Conservation (phyloP, 2,329 filamentous ascomycete species). For the Pestalotiopsis sp. region DNA sequence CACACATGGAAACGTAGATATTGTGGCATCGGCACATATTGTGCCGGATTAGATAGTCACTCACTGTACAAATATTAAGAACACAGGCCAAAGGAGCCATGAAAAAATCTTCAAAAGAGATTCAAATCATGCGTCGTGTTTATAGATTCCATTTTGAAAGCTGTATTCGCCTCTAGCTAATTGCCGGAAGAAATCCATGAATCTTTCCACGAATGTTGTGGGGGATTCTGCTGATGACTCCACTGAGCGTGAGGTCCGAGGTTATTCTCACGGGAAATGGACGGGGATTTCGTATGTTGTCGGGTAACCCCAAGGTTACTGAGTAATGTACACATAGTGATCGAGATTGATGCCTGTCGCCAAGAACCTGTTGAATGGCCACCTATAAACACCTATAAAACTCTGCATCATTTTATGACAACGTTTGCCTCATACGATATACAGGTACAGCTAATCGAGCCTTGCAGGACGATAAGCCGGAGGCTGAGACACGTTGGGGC, state of each 20-base stretch:
- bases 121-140: too few species aligned
- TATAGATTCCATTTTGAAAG: too few species aligned
- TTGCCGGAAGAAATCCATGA: neutral
- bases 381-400: neutral
- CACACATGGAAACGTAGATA: neutral
- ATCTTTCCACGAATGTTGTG: constrained; percentile 6
- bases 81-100: neutral
- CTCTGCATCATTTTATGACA: neutral
- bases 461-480: too few species aligned
- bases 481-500: too few species aligned
- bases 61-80: neutral
- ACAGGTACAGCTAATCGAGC: neutral
- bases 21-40: neutral
- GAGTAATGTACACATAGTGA: neutral
- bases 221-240: neutral
- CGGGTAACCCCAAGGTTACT: neutral
- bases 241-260: constrained; percentile 9
- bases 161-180: too few species aligned
- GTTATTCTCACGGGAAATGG: constrained; percentile 4
- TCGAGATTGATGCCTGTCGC: neutral
- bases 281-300: neutral
- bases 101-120: neutral
- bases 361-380: neutral
- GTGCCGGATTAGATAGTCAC: neutral
- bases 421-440: neutral